Conservation (phyloP, 805 yeast genomes). For the Saccharomycopsis sp. region DNA sequence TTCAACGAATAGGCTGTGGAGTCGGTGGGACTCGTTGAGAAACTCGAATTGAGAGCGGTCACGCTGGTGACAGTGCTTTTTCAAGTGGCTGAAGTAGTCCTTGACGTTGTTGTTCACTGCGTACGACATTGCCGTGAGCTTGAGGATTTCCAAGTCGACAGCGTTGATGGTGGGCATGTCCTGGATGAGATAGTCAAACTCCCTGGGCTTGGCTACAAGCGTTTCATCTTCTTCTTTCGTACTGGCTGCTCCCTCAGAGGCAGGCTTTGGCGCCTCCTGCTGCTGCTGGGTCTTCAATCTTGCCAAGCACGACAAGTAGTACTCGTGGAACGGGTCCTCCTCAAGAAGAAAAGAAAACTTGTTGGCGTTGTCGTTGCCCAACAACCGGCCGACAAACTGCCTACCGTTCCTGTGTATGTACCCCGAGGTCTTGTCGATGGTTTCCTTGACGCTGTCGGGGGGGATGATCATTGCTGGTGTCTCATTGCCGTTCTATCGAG, state of each 20-base stretch:
- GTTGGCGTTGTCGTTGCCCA: slow-evolving; percentile 37
- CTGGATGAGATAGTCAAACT: background rate
- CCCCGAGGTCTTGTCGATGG: slow-evolving; percentile 62
- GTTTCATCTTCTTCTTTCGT: background rate
- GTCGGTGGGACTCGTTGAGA: slow-evolving; percentile 47
- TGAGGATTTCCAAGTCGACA: slow-evolving; percentile 59
- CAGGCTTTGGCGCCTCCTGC: background rate
- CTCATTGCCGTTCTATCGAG: no score
- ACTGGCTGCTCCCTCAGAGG: slow-evolving; percentile 1
- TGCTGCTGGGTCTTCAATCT: slow-evolving; percentile 19
- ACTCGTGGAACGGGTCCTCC: slow-evolving; percentile 46
- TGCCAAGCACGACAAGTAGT: slow-evolving; percentile 41
- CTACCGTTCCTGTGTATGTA: slow-evolving; percentile 63
- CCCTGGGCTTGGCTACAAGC: background rate
- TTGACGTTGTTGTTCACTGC: slow-evolving; percentile 53
- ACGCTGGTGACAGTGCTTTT: slow-evolving; percentile 24
- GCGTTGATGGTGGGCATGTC: slow-evolving; percentile 34
- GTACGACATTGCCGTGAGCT: slow-evolving; percentile 62
- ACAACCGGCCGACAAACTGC: slow-evolving; percentile 49
- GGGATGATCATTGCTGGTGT: slow-evolving; percentile 35
- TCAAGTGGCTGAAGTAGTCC: slow-evolving; percentile 31
- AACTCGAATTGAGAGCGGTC: slow-evolving; percentile 57
- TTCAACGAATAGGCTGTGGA: slow-evolving; percentile 40
- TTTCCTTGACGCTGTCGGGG: slow-evolving; percentile 39
- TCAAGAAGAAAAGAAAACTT: slow-evolving; percentile 54